These are phyloP conservation scores for Coniochaeta hoffmannii DNA, from an alignment of 2,329 filamentous ascomycete species.

Conservation along the genomic window DNA sequence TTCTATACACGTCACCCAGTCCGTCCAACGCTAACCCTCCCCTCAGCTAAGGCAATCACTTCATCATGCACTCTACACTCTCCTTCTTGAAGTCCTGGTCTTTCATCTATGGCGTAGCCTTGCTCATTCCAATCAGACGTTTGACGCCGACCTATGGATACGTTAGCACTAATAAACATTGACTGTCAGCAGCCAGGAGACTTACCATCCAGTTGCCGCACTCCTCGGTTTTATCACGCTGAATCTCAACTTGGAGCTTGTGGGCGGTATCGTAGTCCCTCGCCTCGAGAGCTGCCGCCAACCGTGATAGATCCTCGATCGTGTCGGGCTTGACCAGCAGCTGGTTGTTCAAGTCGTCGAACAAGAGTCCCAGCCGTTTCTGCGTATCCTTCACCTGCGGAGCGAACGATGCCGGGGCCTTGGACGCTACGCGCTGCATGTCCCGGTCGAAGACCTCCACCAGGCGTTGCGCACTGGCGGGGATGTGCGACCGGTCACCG, in stretches of 20 bases:
- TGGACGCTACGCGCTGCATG: conserved; percentile 79
- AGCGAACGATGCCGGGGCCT: conserved; percentile 80
- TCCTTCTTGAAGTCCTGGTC: not conserved
- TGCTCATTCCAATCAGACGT: conserved; percentile 72
- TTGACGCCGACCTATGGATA: conserved; percentile 61
- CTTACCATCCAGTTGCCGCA: conserved; percentile 84
- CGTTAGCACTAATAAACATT: conserved; percentile 20
- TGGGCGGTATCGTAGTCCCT: conserved; percentile 64
- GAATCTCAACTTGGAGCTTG: conserved; percentile 65
- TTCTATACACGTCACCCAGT: not conserved
- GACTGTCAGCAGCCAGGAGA: conserved; percentile 21
- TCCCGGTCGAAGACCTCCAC: conserved; percentile 76
- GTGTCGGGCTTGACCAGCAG: conserved; percentile 80
- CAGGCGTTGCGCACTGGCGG: conserved; percentile 64
- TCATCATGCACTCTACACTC: not conserved
- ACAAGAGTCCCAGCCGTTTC: conserved; percentile 86
- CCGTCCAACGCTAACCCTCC: not conserved
- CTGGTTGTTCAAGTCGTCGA: conserved; percentile 94
- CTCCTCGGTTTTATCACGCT: conserved; percentile 70
- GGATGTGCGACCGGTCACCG: conserved; percentile 87
- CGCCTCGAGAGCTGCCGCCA: conserved; percentile 58
- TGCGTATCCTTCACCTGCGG: conserved; percentile 89
- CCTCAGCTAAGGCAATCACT: not conserved
- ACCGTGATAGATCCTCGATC: conserved; percentile 55
- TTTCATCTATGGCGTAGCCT: conserved; percentile 51